Base-by-base conservation (phyloP, 768 basidiomycete species). In the Tricholoma flavovirens region DNA sequence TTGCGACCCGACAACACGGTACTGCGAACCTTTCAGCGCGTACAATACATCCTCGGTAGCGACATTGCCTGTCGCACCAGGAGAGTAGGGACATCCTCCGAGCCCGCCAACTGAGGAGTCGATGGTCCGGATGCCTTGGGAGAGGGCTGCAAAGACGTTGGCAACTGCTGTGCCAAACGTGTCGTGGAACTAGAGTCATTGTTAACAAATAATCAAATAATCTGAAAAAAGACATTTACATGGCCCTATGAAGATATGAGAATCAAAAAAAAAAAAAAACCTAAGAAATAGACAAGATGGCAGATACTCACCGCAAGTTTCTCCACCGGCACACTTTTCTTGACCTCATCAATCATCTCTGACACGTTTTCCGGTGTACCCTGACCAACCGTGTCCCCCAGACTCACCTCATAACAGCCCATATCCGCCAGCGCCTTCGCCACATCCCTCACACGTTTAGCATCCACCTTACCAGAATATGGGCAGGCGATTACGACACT, bases 71-170 rank as follows among this genome's bases (percentile, higher is more conserved):
- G 93, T 94, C 12, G 95, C 94, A 5, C 94, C 94, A 2, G 95
- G 96, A 1, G 95, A 93, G 71, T 92, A 98, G 2, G 95, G 95
- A 65, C 96, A 98, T 15, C 95, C 93, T 3, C 96, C 95, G 1
- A 98, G 83, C 0, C 95, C 94, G 15, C 87, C 93, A 15, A 97
- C 83, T 0, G 88, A 86, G 1, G 89, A 77, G 65, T 90, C 95
- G 42, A 98, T 80, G 2, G 92, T 90, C 10, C 85, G 80, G 11
- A 98, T 72, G 14, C 94, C 95, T 50, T 84, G 72, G 10, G 80
- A 74, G 11, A 93, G 79, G 3, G 90, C 86, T 4, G 83, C 72
- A 40, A 91, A 71, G 14, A 90, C 83, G 61, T 93, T 93, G 14
- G 86, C 82, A 11, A 91, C 80, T 10, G 82, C 92, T 26, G 88